phyloP scores from a whole-genome alignment of 2,329 filamentous ascomycete genomes.

The Exophiala bonariae region DNA sequence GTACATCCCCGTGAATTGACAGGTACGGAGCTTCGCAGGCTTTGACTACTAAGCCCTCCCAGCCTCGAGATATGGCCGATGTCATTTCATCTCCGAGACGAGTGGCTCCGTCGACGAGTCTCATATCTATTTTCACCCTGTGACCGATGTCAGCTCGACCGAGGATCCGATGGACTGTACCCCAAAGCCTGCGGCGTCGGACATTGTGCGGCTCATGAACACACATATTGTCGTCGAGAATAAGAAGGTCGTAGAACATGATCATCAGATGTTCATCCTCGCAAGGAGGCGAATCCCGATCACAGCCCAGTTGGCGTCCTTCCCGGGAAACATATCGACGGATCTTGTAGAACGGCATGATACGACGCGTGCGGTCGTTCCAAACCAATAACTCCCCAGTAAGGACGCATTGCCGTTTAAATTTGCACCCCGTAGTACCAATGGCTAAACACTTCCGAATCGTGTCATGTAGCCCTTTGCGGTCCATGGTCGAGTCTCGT shows the following conservation, averaged over 20 bases:
- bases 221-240: constrained; percentile 55
- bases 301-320: constrained; percentile 66
- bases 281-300: constrained; percentile 59
- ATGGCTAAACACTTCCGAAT: constrained; percentile 67
- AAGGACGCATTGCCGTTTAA: constrained; percentile 70
- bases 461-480: constrained; percentile 59
- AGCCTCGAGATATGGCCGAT: constrained; percentile 61
- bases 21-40: constrained; percentile 76
- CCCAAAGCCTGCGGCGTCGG: constrained; percentile 54
- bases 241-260: constrained; percentile 59
- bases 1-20: constrained; percentile 42
- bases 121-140: constrained; percentile 68
- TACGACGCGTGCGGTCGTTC: constrained; percentile 62
- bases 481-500: constrained; percentile 79
- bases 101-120: constrained; percentile 49
- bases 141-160: constrained; percentile 68
- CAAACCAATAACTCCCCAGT: constrained; percentile 83
- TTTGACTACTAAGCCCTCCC: constrained; percentile 80
- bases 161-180: constrained; percentile 53
- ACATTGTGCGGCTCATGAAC: constrained; percentile 45
- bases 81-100: constrained; percentile 66
- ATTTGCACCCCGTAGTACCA: constrained; percentile 55
- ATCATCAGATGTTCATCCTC: constrained; percentile 33
- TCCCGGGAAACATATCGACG: constrained; percentile 76
- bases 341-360: constrained; percentile 78